phyloP scores from a whole-genome alignment of 1,284 basidiomycete species.

The Sporisorium reilianum region DNA sequence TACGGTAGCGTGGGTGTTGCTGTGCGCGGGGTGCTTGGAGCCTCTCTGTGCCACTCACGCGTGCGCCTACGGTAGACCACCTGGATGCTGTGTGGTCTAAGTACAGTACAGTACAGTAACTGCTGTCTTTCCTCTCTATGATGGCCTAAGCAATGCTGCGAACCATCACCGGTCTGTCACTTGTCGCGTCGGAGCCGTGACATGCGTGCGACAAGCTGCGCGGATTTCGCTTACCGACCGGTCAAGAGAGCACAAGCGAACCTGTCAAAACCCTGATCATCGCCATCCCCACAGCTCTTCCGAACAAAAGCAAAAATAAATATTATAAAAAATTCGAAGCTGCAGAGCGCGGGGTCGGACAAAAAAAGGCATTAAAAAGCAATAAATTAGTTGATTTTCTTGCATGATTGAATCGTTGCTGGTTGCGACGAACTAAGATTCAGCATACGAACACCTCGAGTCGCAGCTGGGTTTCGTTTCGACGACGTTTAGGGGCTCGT shows the following conservation, averaged over 20 bases:
- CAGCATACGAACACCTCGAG: not conserved
- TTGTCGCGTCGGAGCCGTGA: not conserved
- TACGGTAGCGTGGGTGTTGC: too few relatives aligned
- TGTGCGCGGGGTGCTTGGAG: not conserved
- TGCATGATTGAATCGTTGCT: not conserved
- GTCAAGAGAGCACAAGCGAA: slow-evolving; percentile 5
- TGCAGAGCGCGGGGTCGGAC: not conserved
- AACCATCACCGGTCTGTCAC: not conserved
- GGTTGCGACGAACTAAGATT: not conserved
- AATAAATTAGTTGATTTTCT: too few relatives aligned
- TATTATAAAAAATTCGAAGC: too few relatives aligned
- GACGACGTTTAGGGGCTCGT: not conserved
- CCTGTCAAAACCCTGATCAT: slow-evolving; percentile 44
- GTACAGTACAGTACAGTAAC: too few relatives aligned
- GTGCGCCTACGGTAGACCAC: too few relatives aligned
- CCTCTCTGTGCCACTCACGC: too few relatives aligned
- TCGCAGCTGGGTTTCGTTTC: not conserved
- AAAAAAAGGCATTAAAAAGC: too few relatives aligned
- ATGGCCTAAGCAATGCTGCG: not conserved
- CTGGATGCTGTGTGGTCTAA: too few relatives aligned
- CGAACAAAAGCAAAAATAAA: slow-evolving; percentile 9
- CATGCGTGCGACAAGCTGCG: not conserved
- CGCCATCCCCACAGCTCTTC: slow-evolving; percentile 1
- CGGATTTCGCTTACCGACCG: not conserved
- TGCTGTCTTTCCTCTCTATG: not conserved